Base-by-base conservation (phyloP, 805 yeast species). In the Vanderwaltozyma polyspora region DNA sequence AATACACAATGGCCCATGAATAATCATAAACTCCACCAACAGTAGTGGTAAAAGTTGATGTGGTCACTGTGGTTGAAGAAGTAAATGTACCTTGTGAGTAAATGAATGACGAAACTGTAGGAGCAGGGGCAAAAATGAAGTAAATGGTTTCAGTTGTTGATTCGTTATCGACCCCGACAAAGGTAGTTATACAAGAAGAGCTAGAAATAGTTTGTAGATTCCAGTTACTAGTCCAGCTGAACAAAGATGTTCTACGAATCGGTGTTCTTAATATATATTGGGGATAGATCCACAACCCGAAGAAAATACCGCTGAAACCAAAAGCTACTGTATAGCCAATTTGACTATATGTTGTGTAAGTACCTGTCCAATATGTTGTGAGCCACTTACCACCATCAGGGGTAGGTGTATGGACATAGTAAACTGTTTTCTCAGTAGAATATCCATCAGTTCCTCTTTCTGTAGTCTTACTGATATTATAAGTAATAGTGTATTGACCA, bases 361-460 rank as follows among this genome's bases (percentile, higher is more conserved):
- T 25, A 6, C 31, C 39, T 11, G 26, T 32, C 37, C 39, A 23
- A 12, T 11, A 13, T 6, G 15, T 11, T 8, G 27, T 25, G 9
- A 13, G n/a, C n/a, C 15, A 25, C 17, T 22, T 9, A 8, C 15
- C 9, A 25, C 27, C 27, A 25, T 6, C 7, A 11, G 15, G 15
- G 7, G n/a, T 25, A 26, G 43, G 41, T 3, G 43, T 40, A 19
- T 37, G 41, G 3, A 40, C 37, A 25, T 31, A 32, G 33, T 30
- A 38, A 29, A 27, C 19, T 11, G 44, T 41, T n/a, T 31, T 33
- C 5, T 27, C 15, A 15, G 42, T 34, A 14, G 17, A 33, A 3
- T 22, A 27, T 6, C 36, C 38, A 18, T 41, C 36, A 14, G 37
- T 4, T 4, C 40, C 42, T 10, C 33, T 23, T 23, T 21, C 36